Evolutionary conservation across 1,284 basidiomycete species (phyloP).

Genomic region (Pterula multifida): DNA sequence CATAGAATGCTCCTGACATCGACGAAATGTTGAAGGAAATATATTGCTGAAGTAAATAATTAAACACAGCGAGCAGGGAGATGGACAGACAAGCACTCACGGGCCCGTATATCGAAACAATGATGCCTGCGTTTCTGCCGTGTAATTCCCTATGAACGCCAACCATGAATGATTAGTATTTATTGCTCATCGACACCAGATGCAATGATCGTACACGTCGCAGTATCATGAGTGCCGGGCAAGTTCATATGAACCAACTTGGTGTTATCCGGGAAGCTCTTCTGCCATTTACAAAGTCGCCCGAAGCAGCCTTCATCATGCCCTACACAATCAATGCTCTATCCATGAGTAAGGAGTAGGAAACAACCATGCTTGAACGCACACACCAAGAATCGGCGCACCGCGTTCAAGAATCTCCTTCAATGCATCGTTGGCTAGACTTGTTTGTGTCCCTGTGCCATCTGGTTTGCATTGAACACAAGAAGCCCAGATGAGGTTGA

Average conservation of each 20-base stretch:
- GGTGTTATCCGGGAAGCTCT: constrained; percentile 24
- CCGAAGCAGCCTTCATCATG: constrained; percentile 18
- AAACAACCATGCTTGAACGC: background rate
- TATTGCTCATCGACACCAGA: background rate
- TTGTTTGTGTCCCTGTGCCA: background rate
- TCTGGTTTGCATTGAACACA: background rate
- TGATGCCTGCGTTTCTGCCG: constrained; percentile 24
- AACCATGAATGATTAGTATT: background rate
- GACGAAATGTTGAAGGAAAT: constrained; percentile 21
- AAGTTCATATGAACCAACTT: constrained; percentile 31
- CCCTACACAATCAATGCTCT: constrained; percentile 12
- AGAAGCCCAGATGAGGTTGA: background rate
- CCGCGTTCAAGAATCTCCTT: constrained; percentile 21
- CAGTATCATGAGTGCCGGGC: constrained; percentile 33
- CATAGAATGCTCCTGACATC: constrained; percentile 31
- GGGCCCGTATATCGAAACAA: constrained; percentile 29
- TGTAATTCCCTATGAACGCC: constrained; percentile 27
- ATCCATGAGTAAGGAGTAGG: background rate
- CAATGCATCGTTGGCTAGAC: constrained; percentile 14
- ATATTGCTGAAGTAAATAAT: constrained; percentile 16
- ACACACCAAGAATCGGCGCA: constrained; percentile 24
- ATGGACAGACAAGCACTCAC: constrained; percentile 18
- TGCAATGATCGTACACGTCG: constrained; percentile 22
- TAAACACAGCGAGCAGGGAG: background rate
- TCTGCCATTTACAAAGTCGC: constrained; percentile 29